These are phyloP conservation scores for Globisporangium apiculatum DNA, from an alignment of 352 stramenopile species.

Conservation along the genomic window DNA sequence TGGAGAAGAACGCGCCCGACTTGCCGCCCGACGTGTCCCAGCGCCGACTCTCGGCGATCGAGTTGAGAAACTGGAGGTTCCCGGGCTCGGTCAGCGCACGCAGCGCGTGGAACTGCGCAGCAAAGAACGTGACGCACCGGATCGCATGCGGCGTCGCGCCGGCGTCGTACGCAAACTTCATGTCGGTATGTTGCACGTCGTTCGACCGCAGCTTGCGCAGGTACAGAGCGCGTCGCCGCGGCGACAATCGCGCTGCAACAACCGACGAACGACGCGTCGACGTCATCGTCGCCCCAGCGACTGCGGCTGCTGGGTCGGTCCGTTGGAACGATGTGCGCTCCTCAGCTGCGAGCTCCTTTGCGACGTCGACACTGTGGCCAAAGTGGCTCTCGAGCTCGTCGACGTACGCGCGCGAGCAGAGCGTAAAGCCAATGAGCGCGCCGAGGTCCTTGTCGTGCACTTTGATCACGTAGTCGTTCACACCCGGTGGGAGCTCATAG, in stretches of 20 bases:
- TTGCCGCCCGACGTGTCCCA: slow-evolving; percentile 81
- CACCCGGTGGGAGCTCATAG: slow-evolving; percentile 57
- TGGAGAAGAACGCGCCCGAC: slow-evolving; percentile 80
- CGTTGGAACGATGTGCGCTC: slow-evolving; percentile 3
- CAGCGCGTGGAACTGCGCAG: slow-evolving; percentile 76
- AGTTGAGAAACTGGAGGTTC: slow-evolving; percentile 79
- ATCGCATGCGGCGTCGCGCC: slow-evolving; percentile 48
- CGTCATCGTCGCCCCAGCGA: background rate
- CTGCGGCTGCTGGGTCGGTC: background rate
- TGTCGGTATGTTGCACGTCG: slow-evolving; percentile 71
- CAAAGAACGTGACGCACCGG: slow-evolving; percentile 72
- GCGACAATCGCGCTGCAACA: slow-evolving; percentile 13
- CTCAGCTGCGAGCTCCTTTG: slow-evolving; percentile 29
- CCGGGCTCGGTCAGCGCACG: slow-evolving; percentile 53
- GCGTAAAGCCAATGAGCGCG: slow-evolving; percentile 74
- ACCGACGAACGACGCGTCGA: slow-evolving; percentile 3
- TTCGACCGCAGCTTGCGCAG: slow-evolving; percentile 57
- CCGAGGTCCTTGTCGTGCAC: slow-evolving; percentile 78
- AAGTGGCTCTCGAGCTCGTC: slow-evolving; percentile 65
- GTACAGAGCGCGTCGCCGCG: slow-evolving; percentile 45
- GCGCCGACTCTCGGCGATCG: slow-evolving; percentile 63
- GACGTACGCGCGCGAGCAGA: slow-evolving; percentile 68
- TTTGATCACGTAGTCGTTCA: slow-evolving; percentile 76
- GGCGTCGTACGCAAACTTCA: slow-evolving; percentile 66
- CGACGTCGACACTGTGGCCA: slow-evolving; percentile 36